Conservation (phyloP, 75 land plant genomes). For the Pinus tabuliformis region DNA sequence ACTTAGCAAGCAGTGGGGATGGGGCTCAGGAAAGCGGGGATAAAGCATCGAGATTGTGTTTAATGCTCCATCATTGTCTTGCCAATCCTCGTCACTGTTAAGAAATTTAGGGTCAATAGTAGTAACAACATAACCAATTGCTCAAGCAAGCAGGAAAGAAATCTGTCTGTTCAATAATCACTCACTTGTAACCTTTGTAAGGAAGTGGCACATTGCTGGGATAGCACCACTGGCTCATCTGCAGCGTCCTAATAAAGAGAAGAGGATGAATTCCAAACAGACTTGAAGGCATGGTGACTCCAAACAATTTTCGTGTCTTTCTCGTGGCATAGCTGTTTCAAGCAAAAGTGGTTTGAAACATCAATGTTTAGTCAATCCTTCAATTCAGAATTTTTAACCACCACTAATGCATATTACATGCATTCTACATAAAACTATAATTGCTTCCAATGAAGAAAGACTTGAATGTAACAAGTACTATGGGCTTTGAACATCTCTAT, state of each 20-base stretch:
- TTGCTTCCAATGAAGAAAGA: background rate
- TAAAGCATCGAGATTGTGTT: conserved; percentile 94
- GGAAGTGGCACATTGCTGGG: conserved; percentile 64
- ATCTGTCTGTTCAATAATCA: background rate
- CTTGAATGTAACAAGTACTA: no score
- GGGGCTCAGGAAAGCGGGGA: conserved; percentile 81
- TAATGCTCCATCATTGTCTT: conserved; percentile 96
- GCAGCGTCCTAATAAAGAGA: conserved; percentile 71
- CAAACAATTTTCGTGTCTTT: conserved; percentile 69
- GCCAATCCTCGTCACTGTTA: conserved; percentile 96
- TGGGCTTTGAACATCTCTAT: no score
- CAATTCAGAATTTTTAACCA: background rate
- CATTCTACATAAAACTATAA: background rate
- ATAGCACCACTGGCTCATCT: conserved; percentile 77
- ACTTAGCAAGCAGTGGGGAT: conserved; percentile 47
- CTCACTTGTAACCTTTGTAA: conserved; percentile 89
- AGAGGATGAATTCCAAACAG: conserved; percentile 81
- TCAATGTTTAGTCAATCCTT: background rate
- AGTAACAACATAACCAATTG: background rate
- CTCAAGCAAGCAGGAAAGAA: background rate
- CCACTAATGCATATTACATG: background rate
- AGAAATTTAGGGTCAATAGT: background rate
- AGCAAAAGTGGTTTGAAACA: background rate
- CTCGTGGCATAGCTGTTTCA: conserved; percentile 82
- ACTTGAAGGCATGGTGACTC: conserved; percentile 73